A percentile compares a stretch with the other conserved stretches of the same genome.
phyloP scores from a whole-genome alignment of 306 rosid genomes.

The Prinsepia uniflora region DNA sequence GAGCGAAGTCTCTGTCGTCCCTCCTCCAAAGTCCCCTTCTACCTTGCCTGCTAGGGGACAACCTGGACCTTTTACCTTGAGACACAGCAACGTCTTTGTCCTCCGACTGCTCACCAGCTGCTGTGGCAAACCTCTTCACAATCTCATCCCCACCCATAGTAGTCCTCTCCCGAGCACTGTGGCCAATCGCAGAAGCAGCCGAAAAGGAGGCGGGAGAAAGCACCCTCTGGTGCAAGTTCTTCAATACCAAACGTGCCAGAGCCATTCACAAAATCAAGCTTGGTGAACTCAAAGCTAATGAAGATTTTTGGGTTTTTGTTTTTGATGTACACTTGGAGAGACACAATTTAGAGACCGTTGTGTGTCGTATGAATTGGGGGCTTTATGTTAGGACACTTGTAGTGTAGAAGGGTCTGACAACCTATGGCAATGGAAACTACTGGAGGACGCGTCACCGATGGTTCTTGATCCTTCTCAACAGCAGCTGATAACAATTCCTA shows the following conservation, averaged over 20 bases:
- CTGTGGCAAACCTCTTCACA: conserved; percentile 32
- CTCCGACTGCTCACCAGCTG: conserved; percentile 27
- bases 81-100: conserved; percentile 46
- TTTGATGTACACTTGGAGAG: neutral
- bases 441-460: conserved; percentile 1
- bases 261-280: conserved; percentile 41
- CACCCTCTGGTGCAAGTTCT: conserved; percentile 44
- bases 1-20: conserved; percentile 34
- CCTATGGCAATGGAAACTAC: conserved; percentile 27
- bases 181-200: conserved; percentile 21
- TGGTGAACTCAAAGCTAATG: neutral
- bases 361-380: neutral
- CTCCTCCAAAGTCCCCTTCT: conserved; percentile 51
- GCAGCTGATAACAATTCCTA: no score
- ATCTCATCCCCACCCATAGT: conserved; percentile 19
- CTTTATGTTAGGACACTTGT: conserved; percentile 28
- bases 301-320: neutral
- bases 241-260: conserved; percentile 61
- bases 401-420: conserved; percentile 51
- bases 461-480: neutral
- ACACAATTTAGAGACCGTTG: no score
- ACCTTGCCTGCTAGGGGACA: conserved; percentile 41
- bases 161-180: conserved; percentile 4
- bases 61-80: conserved; percentile 37
- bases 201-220: conserved; percentile 25